Evolutionary conservation across 2,329 filamentous ascomycete species (phyloP).

Genomic region (Rutstroemia sp.): DNA sequence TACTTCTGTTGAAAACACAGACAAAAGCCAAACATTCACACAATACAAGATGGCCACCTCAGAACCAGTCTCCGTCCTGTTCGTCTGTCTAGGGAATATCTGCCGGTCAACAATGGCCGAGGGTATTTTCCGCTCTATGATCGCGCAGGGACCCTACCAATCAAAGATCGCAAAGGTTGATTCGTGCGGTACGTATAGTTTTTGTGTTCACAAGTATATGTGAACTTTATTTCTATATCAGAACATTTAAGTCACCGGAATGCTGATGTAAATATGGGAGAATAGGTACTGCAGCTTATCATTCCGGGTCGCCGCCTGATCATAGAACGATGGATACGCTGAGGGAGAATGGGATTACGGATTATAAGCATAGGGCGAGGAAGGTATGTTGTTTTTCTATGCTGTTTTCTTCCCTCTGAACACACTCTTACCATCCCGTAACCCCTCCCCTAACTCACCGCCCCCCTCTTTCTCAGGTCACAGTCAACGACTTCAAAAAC

Average conservation of each 20-base stretch:
- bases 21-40: background rate
- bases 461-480: constrained; percentile 34
- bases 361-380: constrained; percentile 71
- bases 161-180: constrained; percentile 63
- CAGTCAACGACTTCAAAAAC: constrained; percentile 63
- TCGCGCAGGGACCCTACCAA: constrained; percentile 51
- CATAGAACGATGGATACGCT: constrained; percentile 77
- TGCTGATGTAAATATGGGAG: background rate
- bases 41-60: background rate
- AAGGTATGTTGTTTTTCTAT: constrained; percentile 42
- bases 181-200: constrained; percentile 72
- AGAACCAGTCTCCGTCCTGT: constrained; percentile 64
- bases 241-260: background rate
- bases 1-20: background rate
- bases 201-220: no score
- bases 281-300: constrained; percentile 60
- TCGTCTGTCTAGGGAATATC: constrained; percentile 96
- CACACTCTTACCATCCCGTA: no score
- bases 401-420: no score
- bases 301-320: constrained; percentile 70
- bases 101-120: constrained; percentile 94
- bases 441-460: background rate
- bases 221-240: background rate
- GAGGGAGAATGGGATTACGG: constrained; percentile 61
- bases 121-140: constrained; percentile 75